These are phyloP conservation scores for Lentinus brumalis DNA, from an alignment of 768 basidiomycete species.

Conservation along the genomic window DNA sequence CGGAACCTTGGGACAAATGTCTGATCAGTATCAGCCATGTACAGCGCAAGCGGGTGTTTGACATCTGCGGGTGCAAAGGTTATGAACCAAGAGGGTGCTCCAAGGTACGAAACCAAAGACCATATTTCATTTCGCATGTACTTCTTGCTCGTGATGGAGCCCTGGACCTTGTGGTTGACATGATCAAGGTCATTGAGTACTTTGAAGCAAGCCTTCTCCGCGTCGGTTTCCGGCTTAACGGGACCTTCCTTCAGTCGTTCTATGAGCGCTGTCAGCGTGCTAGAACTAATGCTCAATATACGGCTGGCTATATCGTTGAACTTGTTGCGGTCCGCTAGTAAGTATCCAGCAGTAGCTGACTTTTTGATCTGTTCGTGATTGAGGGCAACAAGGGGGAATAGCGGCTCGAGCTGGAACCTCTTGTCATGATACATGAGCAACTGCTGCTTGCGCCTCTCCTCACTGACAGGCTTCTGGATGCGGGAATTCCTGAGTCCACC, in stretches of 20 bases:
- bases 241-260: not conserved
- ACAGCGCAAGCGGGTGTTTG: slow-evolving; percentile 23
- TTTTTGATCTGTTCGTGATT: slow-evolving; percentile 26
- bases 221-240: slow-evolving; percentile 2
- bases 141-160: slow-evolving; percentile 15
- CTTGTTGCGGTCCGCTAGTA: slow-evolving; percentile 6
- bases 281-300: slow-evolving; percentile 2
- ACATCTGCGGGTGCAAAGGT: slow-evolving; percentile 25
- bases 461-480: not conserved
- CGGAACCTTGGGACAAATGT: not conserved
- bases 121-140: slow-evolving; percentile 23
- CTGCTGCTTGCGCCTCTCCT: slow-evolving; percentile 1
- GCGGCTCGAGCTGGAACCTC: slow-evolving; percentile 20
- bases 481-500: slow-evolving; percentile 12
- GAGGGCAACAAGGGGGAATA: slow-evolving; percentile 22
- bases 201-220: slow-evolving; percentile 13
- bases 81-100: slow-evolving; percentile 23
- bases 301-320: slow-evolving; percentile 12
- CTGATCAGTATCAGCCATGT: slow-evolving; percentile 16
- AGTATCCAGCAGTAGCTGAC: slow-evolving; percentile 12
- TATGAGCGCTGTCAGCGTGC: slow-evolving; percentile 3
- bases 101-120: slow-evolving; percentile 13
- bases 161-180: slow-evolving; percentile 15
- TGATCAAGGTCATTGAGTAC: slow-evolving; percentile 18
- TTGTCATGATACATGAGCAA: too few relatives aligned